Conservation (phyloP, 176 grass and related monocot species). For the Oryza coarctata region DNA sequence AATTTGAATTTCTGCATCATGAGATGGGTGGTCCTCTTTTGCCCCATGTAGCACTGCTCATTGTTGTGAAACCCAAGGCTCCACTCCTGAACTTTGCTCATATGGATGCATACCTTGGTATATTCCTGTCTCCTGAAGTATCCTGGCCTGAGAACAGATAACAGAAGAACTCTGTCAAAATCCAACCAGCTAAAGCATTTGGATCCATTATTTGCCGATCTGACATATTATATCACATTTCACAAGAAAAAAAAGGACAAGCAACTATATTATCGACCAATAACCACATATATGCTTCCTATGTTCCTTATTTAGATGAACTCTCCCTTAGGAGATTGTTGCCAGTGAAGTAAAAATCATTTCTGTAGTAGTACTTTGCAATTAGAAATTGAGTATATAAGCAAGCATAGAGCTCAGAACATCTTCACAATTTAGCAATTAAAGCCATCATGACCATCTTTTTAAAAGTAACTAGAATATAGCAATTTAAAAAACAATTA, state of each 20-base stretch:
- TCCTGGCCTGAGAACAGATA: conserved; percentile 54
- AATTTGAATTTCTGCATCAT: conserved; percentile 33
- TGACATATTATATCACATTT: neutral
- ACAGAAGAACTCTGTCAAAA: conserved; percentile 32
- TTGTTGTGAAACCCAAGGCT: conserved; percentile 44
- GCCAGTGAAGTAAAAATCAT: neutral
- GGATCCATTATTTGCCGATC: neutral
- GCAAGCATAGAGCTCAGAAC: neutral
- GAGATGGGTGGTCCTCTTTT: conserved; percentile 18
- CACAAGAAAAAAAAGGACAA: neutral
- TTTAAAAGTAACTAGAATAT: neutral
- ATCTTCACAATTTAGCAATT: conserved; percentile 17
- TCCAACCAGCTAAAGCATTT: conserved; percentile 15
- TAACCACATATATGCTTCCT: conserved; percentile 1
- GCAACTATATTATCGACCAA: neutral
- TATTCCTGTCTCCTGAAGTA: conserved; percentile 57
- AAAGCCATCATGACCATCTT: neutral
- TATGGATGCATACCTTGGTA: conserved; percentile 23
- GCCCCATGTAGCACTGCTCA: neutral
- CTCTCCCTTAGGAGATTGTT: neutral
- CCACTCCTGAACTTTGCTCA: conserved; percentile 34
- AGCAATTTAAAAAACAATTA: neutral
- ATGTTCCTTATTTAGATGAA: neutral
- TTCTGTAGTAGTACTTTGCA: neutral
- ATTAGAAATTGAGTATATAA: neutral